Percentiles rank a stretch among this genome's conserved stretches.
Conservation (phyloP, 1,284 basidiomycete species). For the Grifola frondosa region DNA sequence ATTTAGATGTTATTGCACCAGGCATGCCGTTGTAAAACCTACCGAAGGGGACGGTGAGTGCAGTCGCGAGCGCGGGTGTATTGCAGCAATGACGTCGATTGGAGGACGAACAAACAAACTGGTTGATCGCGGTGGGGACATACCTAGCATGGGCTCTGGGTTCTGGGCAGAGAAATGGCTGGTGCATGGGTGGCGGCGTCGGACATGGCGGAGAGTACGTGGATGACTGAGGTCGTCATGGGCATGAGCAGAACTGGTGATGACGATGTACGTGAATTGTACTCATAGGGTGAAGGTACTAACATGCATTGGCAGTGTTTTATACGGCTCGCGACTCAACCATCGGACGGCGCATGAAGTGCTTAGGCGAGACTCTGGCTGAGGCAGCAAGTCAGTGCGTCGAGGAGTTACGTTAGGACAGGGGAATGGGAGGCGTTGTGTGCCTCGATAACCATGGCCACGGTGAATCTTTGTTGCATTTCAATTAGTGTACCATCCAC, state of each 20-base stretch:
- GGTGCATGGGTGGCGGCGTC: constrained; percentile 37
- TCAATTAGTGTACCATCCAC: too few relatives aligned
- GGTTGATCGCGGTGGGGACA: constrained; percentile 79
- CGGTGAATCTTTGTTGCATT: constrained; percentile 27
- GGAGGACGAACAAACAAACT: constrained; percentile 83
- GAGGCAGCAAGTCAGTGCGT: constrained; percentile 57
- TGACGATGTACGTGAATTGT: constrained; percentile 63
- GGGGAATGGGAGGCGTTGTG: constrained; percentile 73
- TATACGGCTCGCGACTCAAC: constrained; percentile 68
- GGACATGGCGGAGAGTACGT: constrained; percentile 41
- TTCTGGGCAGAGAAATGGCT: constrained; percentile 84
- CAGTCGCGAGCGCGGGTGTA: constrained; percentile 74
- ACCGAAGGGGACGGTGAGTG: constrained; percentile 80
- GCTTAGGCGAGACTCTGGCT: constrained; percentile 53
- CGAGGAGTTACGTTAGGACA: constrained; percentile 49
- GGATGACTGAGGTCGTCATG: constrained; percentile 47
- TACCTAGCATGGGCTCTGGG: constrained; percentile 73
- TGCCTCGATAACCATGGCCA: constrained; percentile 47
- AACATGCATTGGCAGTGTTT: constrained; percentile 54
- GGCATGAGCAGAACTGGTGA: constrained; percentile 82
- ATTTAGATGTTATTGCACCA: constrained; percentile 23
- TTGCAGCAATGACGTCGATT: constrained; percentile 73
- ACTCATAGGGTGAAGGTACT: neutral
- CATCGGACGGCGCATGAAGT: constrained; percentile 66
- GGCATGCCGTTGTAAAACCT: constrained; percentile 56